Evolutionary conservation across 805 yeast species (phyloP).

Genomic region (Kodamaea leandrae): DNA sequence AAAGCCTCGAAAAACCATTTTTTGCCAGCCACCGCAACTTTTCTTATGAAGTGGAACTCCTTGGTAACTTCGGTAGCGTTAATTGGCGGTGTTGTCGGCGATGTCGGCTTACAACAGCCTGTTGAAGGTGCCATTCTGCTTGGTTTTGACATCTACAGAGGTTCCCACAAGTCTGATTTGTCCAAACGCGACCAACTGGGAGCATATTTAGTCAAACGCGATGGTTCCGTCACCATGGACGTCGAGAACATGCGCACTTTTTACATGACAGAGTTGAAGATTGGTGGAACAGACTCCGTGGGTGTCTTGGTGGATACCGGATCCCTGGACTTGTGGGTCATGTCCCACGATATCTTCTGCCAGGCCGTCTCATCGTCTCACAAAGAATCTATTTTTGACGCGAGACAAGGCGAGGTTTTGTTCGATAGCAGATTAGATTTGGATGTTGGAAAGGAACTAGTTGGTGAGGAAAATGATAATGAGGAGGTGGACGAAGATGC

Average conservation of each 20-base stretch:
- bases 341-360: constrained; percentile 31
- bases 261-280: constrained; percentile 25
- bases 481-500: neutral
- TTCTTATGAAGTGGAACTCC: constrained; percentile 10
- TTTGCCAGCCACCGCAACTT: neutral
- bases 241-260: constrained; percentile 27
- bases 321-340: constrained; percentile 43
- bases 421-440: neutral
- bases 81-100: neutral
- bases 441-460: neutral
- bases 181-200: constrained; percentile 5
- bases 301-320: constrained; percentile 41
- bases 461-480: neutral
- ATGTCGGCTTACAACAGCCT: neutral
- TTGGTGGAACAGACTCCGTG: constrained; percentile 32
- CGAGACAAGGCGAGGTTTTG: too few species aligned
- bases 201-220: constrained; percentile 16
- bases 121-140: constrained; percentile 10
- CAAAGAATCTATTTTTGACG: too few species aligned
- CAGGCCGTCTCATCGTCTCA: neutral
- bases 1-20: too few species aligned
- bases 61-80: constrained; percentile 8
- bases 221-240: constrained; percentile 19
- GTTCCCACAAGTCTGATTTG: constrained; percentile 9
- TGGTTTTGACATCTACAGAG: constrained; percentile 22